A percentile compares a stretch with the other conserved stretches of the same genome.
Conservation (phyloP, 495 filamentous ascomycete species). For the Apiosordaria backusii region DNA sequence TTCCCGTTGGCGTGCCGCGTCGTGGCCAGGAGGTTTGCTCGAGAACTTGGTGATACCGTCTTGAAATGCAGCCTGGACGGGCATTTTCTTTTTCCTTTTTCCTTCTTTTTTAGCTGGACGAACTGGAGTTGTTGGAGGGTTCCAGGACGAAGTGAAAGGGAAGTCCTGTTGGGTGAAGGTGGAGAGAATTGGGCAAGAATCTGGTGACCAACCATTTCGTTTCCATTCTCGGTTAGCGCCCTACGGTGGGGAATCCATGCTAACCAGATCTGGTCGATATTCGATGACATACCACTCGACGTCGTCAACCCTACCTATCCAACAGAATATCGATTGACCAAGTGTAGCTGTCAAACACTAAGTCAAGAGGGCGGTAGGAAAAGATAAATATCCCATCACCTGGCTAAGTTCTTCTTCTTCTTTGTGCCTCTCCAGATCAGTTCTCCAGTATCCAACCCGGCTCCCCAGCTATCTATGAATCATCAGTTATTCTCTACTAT, state of each 20-base stretch:
- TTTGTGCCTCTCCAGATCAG: too few species aligned
- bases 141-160: background rate
- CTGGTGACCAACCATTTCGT: slow-evolving; percentile 17
- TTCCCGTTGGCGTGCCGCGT: slow-evolving; percentile 28
- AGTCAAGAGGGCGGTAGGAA: too few species aligned
- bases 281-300: slow-evolving; percentile 13
- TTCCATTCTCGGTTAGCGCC: slow-evolving; percentile 9
- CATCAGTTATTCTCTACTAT: too few species aligned
- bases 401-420: too few species aligned
- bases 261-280: slow-evolving; percentile 11
- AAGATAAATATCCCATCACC: too few species aligned
- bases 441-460: too few species aligned
- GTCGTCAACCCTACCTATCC: slow-evolving; percentile 6
- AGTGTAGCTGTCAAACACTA: too few species aligned
- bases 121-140: background rate
- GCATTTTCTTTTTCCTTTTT: background rate
- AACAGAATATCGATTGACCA: too few species aligned
- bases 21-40: slow-evolving; percentile 20
- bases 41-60: slow-evolving; percentile 24
- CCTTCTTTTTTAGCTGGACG: background rate
- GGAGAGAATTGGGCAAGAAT: background rate
- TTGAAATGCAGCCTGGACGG: background rate
- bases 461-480: too few species aligned
- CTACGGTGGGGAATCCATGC: background rate
- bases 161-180: background rate